Percentiles rank a stretch among this genome's conserved stretches.
phyloP scores from a whole-genome alignment of 2,329 filamentous ascomycete species.

The Neofusicoccum kwambonambiense region DNA sequence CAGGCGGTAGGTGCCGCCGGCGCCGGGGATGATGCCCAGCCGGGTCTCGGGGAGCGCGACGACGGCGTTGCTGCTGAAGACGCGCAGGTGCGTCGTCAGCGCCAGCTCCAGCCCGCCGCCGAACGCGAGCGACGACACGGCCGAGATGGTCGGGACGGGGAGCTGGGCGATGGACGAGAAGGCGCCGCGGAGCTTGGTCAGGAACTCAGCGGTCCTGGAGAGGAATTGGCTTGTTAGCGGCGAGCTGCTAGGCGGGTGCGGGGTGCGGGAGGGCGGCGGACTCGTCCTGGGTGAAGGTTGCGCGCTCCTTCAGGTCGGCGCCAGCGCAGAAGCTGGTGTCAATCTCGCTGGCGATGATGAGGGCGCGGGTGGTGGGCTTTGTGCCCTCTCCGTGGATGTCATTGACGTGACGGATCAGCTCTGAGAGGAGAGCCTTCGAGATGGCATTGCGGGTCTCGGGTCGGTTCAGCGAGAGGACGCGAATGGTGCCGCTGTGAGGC shows the following conservation, averaged over 20 bases:
- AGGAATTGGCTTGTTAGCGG: background rate
- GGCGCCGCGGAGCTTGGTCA: slow-evolving; percentile 71
- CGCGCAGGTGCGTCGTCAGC: slow-evolving; percentile 82
- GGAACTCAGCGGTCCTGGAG: slow-evolving; percentile 73
- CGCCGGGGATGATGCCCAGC: slow-evolving; percentile 90
- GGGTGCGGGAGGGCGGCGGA: slow-evolving; percentile 44
- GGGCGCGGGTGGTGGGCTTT: slow-evolving; percentile 66
- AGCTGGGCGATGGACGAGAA: slow-evolving; percentile 71
- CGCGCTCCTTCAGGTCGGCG: slow-evolving; percentile 88
- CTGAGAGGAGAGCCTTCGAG: slow-evolving; percentile 71
- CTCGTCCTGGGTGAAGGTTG: slow-evolving; percentile 74
- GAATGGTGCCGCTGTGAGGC: slow-evolving; percentile 77
- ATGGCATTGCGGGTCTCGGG: slow-evolving; percentile 87
- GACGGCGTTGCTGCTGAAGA: slow-evolving; percentile 74
- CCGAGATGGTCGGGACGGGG: slow-evolving; percentile 85
- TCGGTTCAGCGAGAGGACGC: slow-evolving; percentile 83
- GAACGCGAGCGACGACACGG: slow-evolving; percentile 80
- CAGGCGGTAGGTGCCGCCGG: slow-evolving; percentile 87
- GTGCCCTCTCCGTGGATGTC: slow-evolving; percentile 62
- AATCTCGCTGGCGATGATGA: slow-evolving; percentile 82
- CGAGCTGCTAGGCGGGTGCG: slow-evolving; percentile 1
- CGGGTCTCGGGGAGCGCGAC: slow-evolving; percentile 89
- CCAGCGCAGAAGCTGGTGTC: slow-evolving; percentile 90
- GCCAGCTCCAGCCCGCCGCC: slow-evolving; percentile 94
- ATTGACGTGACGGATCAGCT: slow-evolving; percentile 71